Percentiles rank a stretch among this genome's conserved stretches.
Evolutionary conservation across 768 basidiomycete species (phyloP).

Genomic region (Trametes gibbosa): DNA sequence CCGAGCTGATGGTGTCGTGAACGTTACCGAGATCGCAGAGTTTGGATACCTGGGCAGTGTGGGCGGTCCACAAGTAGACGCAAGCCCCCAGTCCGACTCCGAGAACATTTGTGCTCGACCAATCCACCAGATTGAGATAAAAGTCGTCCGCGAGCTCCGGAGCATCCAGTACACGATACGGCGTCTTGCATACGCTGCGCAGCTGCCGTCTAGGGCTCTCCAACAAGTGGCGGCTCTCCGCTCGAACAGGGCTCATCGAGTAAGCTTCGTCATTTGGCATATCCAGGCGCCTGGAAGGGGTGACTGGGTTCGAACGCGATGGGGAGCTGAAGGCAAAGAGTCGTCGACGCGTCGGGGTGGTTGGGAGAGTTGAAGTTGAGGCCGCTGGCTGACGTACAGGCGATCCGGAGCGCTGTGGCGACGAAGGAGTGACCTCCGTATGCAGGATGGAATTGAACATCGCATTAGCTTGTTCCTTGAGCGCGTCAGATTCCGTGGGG

Average conservation of each 20-base stretch:
- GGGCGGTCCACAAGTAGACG: conserved; percentile 97
- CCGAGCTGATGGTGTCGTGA: conserved; percentile 76
- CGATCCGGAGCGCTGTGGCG: conserved; percentile 59
- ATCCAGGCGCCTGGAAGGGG: conserved; percentile 65
- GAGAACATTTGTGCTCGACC: conserved; percentile 93
- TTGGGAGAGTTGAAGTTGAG: conserved; percentile 32
- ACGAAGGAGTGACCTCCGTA: conserved; percentile 73
- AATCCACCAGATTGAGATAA: conserved; percentile 96
- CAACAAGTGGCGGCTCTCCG: conserved; percentile 77
- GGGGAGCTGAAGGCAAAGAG: conserved; percentile 70
- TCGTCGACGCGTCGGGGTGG: conserved; percentile 51
- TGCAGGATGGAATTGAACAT: conserved; percentile 77
- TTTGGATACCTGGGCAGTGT: conserved; percentile 89
- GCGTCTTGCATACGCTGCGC: conserved; percentile 87
- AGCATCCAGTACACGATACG: conserved; percentile 95
- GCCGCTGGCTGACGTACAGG: conserved; percentile 37
- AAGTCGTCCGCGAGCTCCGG: conserved; percentile 98
- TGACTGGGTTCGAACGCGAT: conserved; percentile 47
- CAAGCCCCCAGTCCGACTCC: conserved; percentile 90
- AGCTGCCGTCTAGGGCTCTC: conserved; percentile 80
- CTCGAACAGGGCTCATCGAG: conserved; percentile 85
- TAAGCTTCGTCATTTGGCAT: conserved; percentile 87
- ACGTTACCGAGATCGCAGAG: conserved; percentile 74
- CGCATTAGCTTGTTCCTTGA: conserved; percentile 77
- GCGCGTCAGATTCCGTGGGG: conserved; percentile 43